Conservation (phyloP, 2,329 filamentous ascomycete genomes). For the Fusarium stilboides region DNA sequence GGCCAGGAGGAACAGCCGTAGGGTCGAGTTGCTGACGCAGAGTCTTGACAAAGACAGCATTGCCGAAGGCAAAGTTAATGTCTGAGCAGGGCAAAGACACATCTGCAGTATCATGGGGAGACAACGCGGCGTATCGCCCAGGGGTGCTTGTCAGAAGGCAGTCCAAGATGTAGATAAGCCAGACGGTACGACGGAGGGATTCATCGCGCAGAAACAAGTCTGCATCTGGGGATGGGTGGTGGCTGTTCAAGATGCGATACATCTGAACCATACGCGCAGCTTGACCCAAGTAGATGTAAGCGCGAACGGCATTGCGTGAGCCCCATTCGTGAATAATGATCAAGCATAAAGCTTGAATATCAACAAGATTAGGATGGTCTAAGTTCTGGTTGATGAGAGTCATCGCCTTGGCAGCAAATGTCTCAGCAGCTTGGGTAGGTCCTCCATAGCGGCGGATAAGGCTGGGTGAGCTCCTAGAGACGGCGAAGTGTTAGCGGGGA, state of each 20-base stretch:
- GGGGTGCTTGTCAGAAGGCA: conserved; percentile 74
- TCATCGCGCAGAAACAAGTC: conserved; percentile 74
- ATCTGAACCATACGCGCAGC: conserved; percentile 76
- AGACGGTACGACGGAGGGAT: conserved; percentile 72
- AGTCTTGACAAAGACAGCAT: conserved; percentile 72
- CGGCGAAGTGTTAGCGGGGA: conserved; percentile 28
- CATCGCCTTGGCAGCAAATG: conserved; percentile 72
- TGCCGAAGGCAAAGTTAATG: conserved; percentile 75
- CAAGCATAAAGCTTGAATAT: conserved; percentile 74
- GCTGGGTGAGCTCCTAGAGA: conserved; percentile 66
- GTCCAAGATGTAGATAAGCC: conserved; percentile 75
- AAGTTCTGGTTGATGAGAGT: conserved; percentile 70
- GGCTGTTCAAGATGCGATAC: conserved; percentile 72
- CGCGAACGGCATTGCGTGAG: conserved; percentile 72
- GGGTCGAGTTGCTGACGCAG: conserved; percentile 60
- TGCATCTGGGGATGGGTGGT: conserved; percentile 65
- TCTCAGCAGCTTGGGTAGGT: conserved; percentile 70
- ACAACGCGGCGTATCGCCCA: conserved; percentile 70
- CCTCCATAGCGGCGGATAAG: conserved; percentile 72
- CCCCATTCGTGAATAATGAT: conserved; percentile 76
- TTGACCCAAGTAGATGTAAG: conserved; percentile 75
- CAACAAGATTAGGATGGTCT: conserved; percentile 71
- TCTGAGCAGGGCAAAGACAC: conserved; percentile 72
- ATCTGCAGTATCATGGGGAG: conserved; percentile 68
- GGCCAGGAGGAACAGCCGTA: conserved; percentile 55